Conservation (phyloP, 179 eudicot genomes). For the Carnegiea gigantea region DNA sequence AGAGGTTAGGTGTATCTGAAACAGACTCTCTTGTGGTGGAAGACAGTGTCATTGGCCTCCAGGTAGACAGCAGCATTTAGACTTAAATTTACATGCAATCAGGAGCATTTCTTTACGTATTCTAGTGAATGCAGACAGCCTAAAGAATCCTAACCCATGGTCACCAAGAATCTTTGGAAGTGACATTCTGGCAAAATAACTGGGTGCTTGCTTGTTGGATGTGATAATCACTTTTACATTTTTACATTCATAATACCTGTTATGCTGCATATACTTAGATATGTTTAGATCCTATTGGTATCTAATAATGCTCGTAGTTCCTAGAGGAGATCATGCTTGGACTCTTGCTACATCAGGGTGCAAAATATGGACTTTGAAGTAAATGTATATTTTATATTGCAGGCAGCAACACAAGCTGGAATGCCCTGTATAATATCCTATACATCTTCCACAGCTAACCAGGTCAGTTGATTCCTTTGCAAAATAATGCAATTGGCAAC, state of each 20-base stretch:
- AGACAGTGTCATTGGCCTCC: slow-evolving; percentile 94
- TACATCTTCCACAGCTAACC: slow-evolving; percentile 84
- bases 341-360: background rate
- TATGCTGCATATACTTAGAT: background rate
- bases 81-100: background rate
- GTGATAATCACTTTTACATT: background rate
- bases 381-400: slow-evolving; percentile 18
- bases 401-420: slow-evolving; percentile 97
- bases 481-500: background rate
- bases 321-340: background rate
- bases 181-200: background rate
- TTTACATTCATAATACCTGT: background rate
- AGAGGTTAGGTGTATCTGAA: slow-evolving; percentile 71
- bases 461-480: slow-evolving; percentile 43
- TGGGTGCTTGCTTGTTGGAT: background rate
- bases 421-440: slow-evolving; percentile 84
- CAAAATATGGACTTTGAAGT: background rate
- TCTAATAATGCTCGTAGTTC: background rate
- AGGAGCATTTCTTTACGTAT: background rate
- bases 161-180: background rate
- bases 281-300: background rate
- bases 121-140: background rate
- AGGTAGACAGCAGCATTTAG: slow-evolving; percentile 45
- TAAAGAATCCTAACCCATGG: background rate
- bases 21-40: slow-evolving; percentile 86